Evolutionary conservation across 768 basidiomycete genomes (phyloP), one percentile per base, ranked within the genome.

Genomic region (Tricholoma bakamatsutake): DNA sequence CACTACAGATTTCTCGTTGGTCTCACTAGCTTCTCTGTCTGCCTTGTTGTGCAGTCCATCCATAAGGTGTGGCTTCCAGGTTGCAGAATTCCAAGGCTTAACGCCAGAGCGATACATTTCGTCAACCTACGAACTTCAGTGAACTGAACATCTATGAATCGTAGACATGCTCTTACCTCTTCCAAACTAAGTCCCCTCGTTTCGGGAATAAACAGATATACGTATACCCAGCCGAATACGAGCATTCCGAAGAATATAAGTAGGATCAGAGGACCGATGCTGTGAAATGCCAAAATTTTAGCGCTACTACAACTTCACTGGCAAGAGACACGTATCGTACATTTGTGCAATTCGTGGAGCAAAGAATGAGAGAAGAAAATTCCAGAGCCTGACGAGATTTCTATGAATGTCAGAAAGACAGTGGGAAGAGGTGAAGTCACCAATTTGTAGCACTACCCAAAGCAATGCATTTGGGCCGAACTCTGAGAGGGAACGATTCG

Each of bases 401-500:
- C 35, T 56, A 24, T 37, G 12, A 39, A 13, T n/a, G n/a, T 9
- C 11, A 35, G 39, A 34, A 57, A 43, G 18, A 33, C 18, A 53
- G 18, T 8, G 21, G 33, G 4, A 49, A 37, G 9, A 12, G 39
- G 11, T 21, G 12, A 15, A 55, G 60, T 47, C 37, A 71, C 73
- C 74, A 76, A 54, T 76, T 76, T 27, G 72, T 74, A 9, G 74
- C 74, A 46, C 84, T 85, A 8, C 87, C 87, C n/a, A 90, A 74
- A 0, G 88, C 88, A 64, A 91, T 90, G 60, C 80, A 75, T 68
- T 90, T 90, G 5, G 90, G 80, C 55, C 88, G 80, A 45, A 92
- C 85, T 47, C 88, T 83, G 21, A 91, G 80, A 12, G 88, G 90
- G 80, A 90, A 91, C 17, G 82, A 85, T 73, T 90, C 88, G 51